Evolutionary conservation across 2,329 filamentous ascomycete genomes (phyloP), one percentile per base, ranked within the genome.

Genomic region (Trichoderma oligosporum): DNA sequence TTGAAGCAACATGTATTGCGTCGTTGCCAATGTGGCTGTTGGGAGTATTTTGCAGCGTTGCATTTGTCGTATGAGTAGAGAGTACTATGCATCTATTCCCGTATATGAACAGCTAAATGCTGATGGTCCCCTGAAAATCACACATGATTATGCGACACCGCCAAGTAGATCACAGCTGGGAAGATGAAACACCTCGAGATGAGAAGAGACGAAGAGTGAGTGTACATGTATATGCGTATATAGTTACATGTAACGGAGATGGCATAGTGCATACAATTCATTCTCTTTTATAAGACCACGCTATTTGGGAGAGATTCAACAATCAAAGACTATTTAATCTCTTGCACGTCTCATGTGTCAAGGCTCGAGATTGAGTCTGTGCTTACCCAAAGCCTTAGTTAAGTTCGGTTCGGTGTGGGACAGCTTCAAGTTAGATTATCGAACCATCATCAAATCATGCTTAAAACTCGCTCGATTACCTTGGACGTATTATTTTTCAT

Each of bases 91-190:
- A 31, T 31, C 27, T 31, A 6, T 5, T 31, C 27, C 27, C 11
- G 27, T 11, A 11, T 31, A 5, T 41, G 14, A 1, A 20, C n/a
- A 5, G 9, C 22, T 18, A 31, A 39, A 25, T 27, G 51, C 9
- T 8, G 20, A 16, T 18, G 51, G 39, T 45, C 39, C n/a, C 51
- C 51, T 54, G 51, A 54, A 52, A 16, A 54, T 54, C 51, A 35
- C 29, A 20, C 41, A 16, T 44, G 42, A 29, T 38, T 24, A 6
- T 52, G 46, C 22, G 29, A 52, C 45, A 29, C 16, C 8, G 39
- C 47, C 51, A 38, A 31, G 6, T 31, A 31, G 6, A 55, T 36
- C 3, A 29, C 42, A 31, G 1, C 12, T 5, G 4, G 2, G n/a
- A 0, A 4, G 5, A n/a, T 27, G 14, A 24, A 47, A 16, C 35